A percentile compares a stretch with the other conserved stretches of the same genome.
phyloP scores from a whole-genome alignment of 75 land plant species.

The Cryptomeria japonica region DNA sequence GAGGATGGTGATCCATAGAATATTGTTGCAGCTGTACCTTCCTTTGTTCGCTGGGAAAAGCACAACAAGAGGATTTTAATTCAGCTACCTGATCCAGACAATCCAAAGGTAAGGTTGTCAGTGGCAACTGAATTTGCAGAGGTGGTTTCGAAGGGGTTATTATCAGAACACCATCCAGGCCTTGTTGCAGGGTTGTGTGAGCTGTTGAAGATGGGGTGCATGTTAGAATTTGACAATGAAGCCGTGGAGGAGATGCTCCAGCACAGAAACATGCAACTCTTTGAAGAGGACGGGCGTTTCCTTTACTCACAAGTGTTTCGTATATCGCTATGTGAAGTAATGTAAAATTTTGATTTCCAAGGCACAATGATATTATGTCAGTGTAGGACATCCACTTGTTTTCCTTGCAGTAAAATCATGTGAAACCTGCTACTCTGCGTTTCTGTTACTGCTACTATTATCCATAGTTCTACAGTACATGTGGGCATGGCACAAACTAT shows the following conservation, averaged over 20 bases:
- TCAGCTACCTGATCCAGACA: conserved; percentile 18
- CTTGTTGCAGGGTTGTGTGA: conserved; percentile 27
- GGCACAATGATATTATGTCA: too few relatives aligned
- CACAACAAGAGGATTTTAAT: conserved; percentile 15
- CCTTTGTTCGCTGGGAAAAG: conserved; percentile 30
- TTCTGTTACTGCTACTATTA: too few relatives aligned
- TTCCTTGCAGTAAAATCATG: too few relatives aligned
- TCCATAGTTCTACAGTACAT: too few relatives aligned
- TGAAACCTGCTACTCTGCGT: too few relatives aligned
- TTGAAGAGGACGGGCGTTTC: conserved; percentile 49
- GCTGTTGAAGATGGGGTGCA: conserved; percentile 36
- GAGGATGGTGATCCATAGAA: not conserved
- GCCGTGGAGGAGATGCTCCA: not conserved
- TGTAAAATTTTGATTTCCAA: too few relatives aligned
- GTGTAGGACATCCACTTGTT: too few relatives aligned
- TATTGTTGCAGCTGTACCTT: not conserved
- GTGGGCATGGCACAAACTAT: too few relatives aligned
- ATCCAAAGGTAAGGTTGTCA: conserved; percentile 10
- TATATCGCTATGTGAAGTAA: too few relatives aligned
- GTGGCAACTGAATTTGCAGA: conserved; percentile 39
- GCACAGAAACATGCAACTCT: conserved; percentile 34
- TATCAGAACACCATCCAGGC: conserved; percentile 37
- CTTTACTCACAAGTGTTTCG: not conserved
- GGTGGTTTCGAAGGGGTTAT: conserved; percentile 31
- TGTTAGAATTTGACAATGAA: conserved; percentile 25